Evolutionary conservation across 2,329 filamentous ascomycete species (phyloP).

Genomic region (Thelonectria discophora): DNA sequence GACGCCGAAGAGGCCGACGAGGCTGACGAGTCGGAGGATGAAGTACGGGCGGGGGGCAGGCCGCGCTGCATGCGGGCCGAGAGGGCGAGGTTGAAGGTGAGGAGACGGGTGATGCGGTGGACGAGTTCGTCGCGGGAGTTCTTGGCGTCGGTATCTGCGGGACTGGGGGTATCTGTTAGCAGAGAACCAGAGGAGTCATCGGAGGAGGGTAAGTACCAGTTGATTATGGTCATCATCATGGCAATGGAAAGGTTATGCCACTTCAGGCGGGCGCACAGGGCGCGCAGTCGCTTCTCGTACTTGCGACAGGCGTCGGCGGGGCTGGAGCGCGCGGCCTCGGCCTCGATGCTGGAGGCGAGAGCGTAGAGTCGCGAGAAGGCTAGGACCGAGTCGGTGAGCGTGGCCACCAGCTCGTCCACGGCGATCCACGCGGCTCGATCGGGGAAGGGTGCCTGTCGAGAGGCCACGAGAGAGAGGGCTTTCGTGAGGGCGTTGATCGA

Average conservation of each 20-base stretch:
- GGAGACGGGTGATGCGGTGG: conserved; percentile 46
- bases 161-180: conserved; percentile 37
- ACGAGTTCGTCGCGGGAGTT: conserved; percentile 48
- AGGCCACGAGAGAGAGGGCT: conserved; percentile 46
- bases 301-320: conserved; percentile 30
- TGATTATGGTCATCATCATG: conserved; percentile 52
- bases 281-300: conserved; percentile 42
- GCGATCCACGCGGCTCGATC: conserved; percentile 49
- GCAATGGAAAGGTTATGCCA: conserved; percentile 52
- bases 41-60: conserved; percentile 30
- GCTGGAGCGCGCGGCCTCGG: conserved; percentile 30
- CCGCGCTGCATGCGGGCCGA: conserved; percentile 45
- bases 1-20: conserved; percentile 7
- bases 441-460: conserved; percentile 46
- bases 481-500: conserved; percentile 50
- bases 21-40: conserved; percentile 7
- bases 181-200: no score
- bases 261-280: conserved; percentile 46
- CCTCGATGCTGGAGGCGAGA: conserved; percentile 41
- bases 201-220: conserved; percentile 44
- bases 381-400: conserved; percentile 49
- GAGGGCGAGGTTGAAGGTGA: conserved; percentile 48
- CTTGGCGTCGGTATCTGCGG: conserved; percentile 48
- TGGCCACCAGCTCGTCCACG: conserved; percentile 47
- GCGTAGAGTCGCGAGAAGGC: conserved; percentile 47